Base-by-base conservation (phyloP, 768 basidiomycete species). In the Calocybe gangraenosa region DNA sequence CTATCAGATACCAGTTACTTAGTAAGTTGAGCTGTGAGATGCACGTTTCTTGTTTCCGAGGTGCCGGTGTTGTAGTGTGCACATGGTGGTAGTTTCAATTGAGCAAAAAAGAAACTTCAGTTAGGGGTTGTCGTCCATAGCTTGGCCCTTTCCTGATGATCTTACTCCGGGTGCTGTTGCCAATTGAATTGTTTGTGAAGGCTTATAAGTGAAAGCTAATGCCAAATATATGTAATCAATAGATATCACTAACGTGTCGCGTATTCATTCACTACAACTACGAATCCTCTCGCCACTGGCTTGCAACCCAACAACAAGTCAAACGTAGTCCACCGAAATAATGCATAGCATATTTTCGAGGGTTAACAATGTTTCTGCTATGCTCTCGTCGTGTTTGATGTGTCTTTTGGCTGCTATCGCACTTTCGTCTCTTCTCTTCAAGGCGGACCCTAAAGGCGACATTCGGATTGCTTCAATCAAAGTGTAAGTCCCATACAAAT, bases 401-500 rank as follows among this genome's bases (percentile, higher is more conserved):
- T 74, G 69, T 5, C 70, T 91, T 18, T 71, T 91, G 31, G 80
- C 66, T 0, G 74, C 79, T 49, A 79, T 94, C 41, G 79, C 92
- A 0, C 61, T 91, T 6, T 86, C 88, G 2, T 84, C 89, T 0
- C 74, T 88, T 50, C 44, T 86, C 32, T 78, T 87, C 59, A 73
- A 68, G 4, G 71, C 79, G 10, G 64, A 75, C 35, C 74, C 87
- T 1, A 71, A 74, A 38, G 84, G 82, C 17, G 66, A 69, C 13
- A 47, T 92, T 10, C 66, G 71, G 18, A 69, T 91, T 23, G 69
- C 77, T 7, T 77, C 81, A 4, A 66, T 93, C 37, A 86, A 88
- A 75, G 87, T 93, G 90, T 91, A 46, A 64, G 84, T 63, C n/a
- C n/a, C n/a, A n/a, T n/a, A n/a, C n/a, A n/a, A n/a, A n/a, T 11